Evolutionary conservation across 306 rosid species (phyloP).

Genomic region (Parietaria judaica): DNA sequence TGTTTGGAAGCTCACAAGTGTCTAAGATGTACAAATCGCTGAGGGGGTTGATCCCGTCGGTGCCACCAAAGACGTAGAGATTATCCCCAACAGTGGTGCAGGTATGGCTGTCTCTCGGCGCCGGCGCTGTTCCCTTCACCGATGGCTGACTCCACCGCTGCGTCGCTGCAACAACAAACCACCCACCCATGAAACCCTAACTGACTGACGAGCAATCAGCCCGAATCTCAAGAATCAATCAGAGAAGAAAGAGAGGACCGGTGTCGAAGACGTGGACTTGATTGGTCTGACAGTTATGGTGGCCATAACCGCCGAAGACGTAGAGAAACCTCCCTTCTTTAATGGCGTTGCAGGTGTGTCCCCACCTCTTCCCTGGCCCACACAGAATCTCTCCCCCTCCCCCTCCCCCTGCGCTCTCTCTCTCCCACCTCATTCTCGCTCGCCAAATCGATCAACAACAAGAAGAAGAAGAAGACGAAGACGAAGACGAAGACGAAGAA

Average conservation of each 20-base stretch:
- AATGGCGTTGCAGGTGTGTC: conserved; percentile 94
- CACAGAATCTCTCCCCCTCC: conserved; percentile 21
- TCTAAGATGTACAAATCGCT: conserved; percentile 77
- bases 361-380: conserved; percentile 99
- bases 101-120: conserved; percentile 90
- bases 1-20: conserved; percentile 55
- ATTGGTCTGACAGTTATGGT: conserved; percentile 90
- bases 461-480: conserved; percentile 8
- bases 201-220: no score
- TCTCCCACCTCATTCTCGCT: conserved; percentile 90
- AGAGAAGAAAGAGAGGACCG: conserved; percentile 36
- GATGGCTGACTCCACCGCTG: conserved; percentile 78
- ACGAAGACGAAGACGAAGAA: conserved; percentile 3
- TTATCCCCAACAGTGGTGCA: conserved; percentile 76
- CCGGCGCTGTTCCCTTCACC: conserved; percentile 66
- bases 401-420: conserved; percentile 16
- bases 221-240: no score
- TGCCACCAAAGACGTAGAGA: conserved; percentile 91
- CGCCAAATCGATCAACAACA: neutral
- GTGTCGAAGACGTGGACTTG: conserved; percentile 86
- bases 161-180: conserved; percentile 45
- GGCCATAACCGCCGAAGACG: conserved; percentile 94
- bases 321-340: conserved; percentile 78
- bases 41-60: conserved; percentile 88
- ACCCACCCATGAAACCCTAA: conserved; percentile 26